Evolutionary conservation across 2,329 filamentous ascomycete genomes (phyloP), one percentile per base, ranked within the genome.

Genomic region (Endocalyx cinctus): DNA sequence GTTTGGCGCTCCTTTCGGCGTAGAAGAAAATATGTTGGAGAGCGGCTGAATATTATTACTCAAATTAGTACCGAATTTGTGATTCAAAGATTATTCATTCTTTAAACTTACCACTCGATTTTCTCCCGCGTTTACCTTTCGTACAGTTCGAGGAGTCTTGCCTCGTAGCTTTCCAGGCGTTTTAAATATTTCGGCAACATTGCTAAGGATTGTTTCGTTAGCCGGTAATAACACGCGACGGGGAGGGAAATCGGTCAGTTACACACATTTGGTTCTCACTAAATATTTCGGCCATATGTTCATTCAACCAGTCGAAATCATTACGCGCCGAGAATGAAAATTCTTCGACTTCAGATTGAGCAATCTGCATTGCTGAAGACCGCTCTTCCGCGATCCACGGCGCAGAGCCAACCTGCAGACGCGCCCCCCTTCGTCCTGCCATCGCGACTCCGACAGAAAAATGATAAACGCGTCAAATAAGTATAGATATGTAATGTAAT

Each of bases 221-320:
- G 61, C 43, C 45, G 34, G 38, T 22, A 26, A 15, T 12, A 12
- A 18, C 8, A 20, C 16, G 25, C 32, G 33, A 33, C 36, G 5
- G 8, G 14, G 27, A 16, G 29, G 17, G 17, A 12, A 26, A 20
- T 17, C 13, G 12, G 22, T 13, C 17, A 19, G 39, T 18, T 23
- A 74, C 84, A 53, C 77, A 96, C 92, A 88, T 77, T 63, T 89
- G 79, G 54, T 88, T 84, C 50, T 83, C 80, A 51, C 81, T 83
- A 58, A 97, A 94, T 53, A 98, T 87, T 43, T 94, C 87, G 31
- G 79, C 79, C 90, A 98, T 96, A 60, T 98, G 92, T 65, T 97
- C 92, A 55, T 98, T 97, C 50, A 98, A 70, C 92, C 92, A 98
- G 58, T 97, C 89, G 54, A 97, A 69, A 60, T 98, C 92, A 63